These are phyloP conservation scores for Clonostachys sp. DNA, from an alignment of 2,329 filamentous ascomycete genomes.

Conservation along the genomic window DNA sequence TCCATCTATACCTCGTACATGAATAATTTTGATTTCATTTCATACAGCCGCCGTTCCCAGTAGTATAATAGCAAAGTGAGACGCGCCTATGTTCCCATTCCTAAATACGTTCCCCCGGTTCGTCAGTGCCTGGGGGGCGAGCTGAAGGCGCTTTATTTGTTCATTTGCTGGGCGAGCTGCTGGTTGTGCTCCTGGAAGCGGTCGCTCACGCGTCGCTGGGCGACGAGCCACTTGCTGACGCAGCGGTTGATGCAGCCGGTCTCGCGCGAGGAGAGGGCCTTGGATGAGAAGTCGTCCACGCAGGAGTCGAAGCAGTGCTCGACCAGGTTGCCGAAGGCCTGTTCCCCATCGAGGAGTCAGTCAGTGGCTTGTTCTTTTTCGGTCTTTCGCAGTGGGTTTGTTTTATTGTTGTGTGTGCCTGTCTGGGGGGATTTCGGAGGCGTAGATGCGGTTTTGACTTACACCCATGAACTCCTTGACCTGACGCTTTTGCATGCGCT, in stretches of 20 bases:
- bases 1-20: too few species aligned
- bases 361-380: background rate
- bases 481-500: slow-evolving; percentile 95
- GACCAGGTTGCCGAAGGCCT: slow-evolving; percentile 42
- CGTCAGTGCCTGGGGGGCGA: background rate
- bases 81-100: too few species aligned
- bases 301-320: slow-evolving; percentile 95
- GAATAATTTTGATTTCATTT: too few species aligned
- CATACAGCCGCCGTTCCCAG: too few species aligned
- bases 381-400: too few species aligned
- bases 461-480: slow-evolving; percentile 99
- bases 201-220: slow-evolving; percentile 83
- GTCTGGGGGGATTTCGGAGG: background rate
- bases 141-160: slow-evolving; percentile 25
- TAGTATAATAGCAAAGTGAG: too few species aligned
- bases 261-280: slow-evolving; percentile 83
- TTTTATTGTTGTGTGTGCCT: too few species aligned
- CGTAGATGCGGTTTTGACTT: slow-evolving; percentile 31
- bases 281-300: slow-evolving; percentile 98
- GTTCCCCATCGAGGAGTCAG: background rate
- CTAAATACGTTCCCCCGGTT: too few species aligned
- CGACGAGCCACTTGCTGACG: slow-evolving; percentile 94
- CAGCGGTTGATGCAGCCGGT: slow-evolving; percentile 90
- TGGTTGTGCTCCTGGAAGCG: slow-evolving; percentile 75
- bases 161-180: slow-evolving; percentile 50